A percentile compares a stretch with the other conserved stretches of the same genome.
Evolutionary conservation across 306 rosid genomes (phyloP).

Genomic region (Bauhinia variegata): DNA sequence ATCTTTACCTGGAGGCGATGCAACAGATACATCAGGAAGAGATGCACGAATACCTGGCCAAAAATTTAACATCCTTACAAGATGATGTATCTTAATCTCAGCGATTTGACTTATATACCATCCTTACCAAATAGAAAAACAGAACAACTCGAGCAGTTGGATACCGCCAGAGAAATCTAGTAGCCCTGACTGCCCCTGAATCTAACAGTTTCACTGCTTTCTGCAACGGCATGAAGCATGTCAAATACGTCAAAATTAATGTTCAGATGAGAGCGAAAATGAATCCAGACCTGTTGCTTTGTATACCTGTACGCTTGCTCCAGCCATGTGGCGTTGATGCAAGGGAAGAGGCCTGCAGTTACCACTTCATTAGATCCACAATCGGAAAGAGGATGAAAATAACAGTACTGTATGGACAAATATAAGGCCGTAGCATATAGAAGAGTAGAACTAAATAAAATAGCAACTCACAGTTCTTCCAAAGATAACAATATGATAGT

Average conservation of each 20-base stretch:
- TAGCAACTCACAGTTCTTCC: conserved; percentile 12
- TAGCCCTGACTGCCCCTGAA: conserved; percentile 95
- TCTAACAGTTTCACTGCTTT: conserved; percentile 91
- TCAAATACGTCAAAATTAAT: conserved; percentile 32
- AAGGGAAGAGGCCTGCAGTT: conserved; percentile 82
- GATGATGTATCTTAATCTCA: conserved; percentile 15
- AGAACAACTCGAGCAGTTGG: conserved; percentile 84
- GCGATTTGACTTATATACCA: conserved; percentile 8
- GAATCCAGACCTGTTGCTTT: conserved; percentile 17
- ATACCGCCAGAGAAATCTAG: conserved; percentile 96
- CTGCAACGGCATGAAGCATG: conserved; percentile 67
- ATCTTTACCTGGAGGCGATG: conserved; percentile 89
- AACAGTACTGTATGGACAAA: conserved; percentile 3
- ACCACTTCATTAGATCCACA: conserved; percentile 29
- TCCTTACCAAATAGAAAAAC: conserved; percentile 83
- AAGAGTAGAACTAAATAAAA: conserved; percentile 14
- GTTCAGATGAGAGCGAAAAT: conserved; percentile 19
- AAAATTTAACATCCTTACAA: conserved; percentile 23
- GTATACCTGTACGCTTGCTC: conserved; percentile 83
- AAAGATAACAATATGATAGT: conserved; percentile 31
- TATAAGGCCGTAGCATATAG: background rate
- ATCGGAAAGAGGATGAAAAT: conserved; percentile 20
- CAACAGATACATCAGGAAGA: conserved; percentile 93
- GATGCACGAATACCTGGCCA: conserved; percentile 90
- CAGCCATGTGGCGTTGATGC: conserved; percentile 90